These are phyloP conservation scores for Berberis thunbergii DNA, from an alignment of 164 flowering plant species.

Conservation along the genomic window DNA sequence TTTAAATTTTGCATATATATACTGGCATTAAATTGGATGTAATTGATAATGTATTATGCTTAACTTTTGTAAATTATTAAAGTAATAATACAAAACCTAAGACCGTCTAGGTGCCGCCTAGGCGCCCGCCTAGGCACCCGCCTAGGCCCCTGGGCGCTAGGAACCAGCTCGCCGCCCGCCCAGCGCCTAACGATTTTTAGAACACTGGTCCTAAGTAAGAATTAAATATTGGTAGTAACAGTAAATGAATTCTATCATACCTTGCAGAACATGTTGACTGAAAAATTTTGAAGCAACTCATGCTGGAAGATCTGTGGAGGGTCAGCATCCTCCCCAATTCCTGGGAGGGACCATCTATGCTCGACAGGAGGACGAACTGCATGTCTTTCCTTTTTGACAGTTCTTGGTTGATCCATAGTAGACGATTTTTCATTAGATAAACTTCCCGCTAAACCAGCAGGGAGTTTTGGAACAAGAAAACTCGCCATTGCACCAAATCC, in stretches of 20 bases:
- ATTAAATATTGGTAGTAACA: not conserved
- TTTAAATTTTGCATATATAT: too few species aligned
- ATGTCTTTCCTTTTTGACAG: constrained; percentile 64
- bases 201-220: too few species aligned
- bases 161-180: too few species aligned
- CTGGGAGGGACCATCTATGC: constrained; percentile 91
- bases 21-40: too few species aligned
- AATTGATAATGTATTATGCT: too few species aligned
- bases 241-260: constrained; percentile 21
- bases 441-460: constrained; percentile 60
- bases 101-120: too few species aligned
- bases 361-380: constrained; percentile 89
- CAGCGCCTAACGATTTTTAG: too few species aligned
- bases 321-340: constrained; percentile 31
- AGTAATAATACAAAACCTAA: too few species aligned
- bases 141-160: too few species aligned
- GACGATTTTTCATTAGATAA: constrained; percentile 53
- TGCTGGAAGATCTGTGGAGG: constrained; percentile 96
- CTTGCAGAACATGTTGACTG: constrained; percentile 97
- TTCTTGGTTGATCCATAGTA: constrained; percentile 41
- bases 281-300: constrained; percentile 92
- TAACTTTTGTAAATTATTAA: too few species aligned
- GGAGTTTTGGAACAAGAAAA: constrained; percentile 91
- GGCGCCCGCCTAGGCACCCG: too few species aligned
- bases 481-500: constrained; percentile 93